phyloP scores from a whole-genome alignment of 495 filamentous ascomycete species.

The Daldinia caldariorum region DNA sequence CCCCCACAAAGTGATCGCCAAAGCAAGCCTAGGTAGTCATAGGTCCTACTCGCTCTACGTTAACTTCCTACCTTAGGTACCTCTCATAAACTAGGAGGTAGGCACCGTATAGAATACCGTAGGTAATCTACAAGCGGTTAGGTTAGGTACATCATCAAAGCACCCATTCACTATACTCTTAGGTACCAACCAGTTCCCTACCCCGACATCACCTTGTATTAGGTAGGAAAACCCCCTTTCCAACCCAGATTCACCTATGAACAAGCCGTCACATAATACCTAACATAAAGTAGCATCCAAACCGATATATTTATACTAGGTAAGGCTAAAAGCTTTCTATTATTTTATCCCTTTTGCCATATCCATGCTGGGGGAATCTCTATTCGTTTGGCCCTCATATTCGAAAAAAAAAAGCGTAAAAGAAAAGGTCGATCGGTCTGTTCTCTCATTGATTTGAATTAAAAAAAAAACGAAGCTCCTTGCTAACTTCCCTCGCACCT shows the following conservation, averaged over 20 bases:
- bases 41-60: too few relatives aligned
- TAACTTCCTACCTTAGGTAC: too few relatives aligned
- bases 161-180: background rate
- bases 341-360: slow-evolving; percentile 26
- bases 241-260: background rate
- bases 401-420: background rate
- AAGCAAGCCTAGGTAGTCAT: too few relatives aligned
- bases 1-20: too few relatives aligned
- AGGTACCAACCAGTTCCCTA: background rate
- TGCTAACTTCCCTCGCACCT: slow-evolving; percentile 13
- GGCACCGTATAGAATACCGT: background rate
- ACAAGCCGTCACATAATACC: background rate
- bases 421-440: slow-evolving; percentile 1
- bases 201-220: background rate
- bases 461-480: slow-evolving; percentile 7
- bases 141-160: background rate
- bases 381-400: slow-evolving; percentile 31
- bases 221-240: background rate
- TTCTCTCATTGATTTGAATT: slow-evolving; percentile 4
- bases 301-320: background rate
- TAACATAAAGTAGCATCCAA: background rate
- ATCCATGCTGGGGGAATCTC: slow-evolving; percentile 20
- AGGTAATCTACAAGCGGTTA: too few relatives aligned
- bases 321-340: slow-evolving; percentile 32
- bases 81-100: background rate